Evolutionary conservation across 1,284 basidiomycete species (phyloP), one percentile per base, ranked within the genome.

Genomic region (Leccinum angustisporum): DNA sequence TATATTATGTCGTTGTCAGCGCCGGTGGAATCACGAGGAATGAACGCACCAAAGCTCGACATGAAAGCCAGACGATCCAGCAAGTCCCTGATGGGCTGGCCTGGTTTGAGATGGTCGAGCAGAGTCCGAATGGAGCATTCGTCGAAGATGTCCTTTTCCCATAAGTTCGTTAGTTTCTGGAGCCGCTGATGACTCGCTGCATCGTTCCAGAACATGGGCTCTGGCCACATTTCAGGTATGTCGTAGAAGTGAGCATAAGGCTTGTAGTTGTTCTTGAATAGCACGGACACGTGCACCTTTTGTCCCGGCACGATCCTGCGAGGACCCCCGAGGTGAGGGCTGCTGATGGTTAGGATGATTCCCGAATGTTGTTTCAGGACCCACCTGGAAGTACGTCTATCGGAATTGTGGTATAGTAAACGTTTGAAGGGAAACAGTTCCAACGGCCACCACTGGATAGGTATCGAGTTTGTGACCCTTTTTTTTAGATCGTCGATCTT

Each of bases 141-240:
- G n/a, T 73, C 72, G 13, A 73, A 75, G 18, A 75, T 65, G 18
- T 73, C 69, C 52, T 67, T 72, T 27, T 73, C 72, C 72, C 73
- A 76, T 9, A 60, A 21, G 31, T 61, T 52, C 1, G 68, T 58
- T 4, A 70, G 54, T 9, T 46, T 2, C 13, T 62, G 60, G 21
- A 73, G 70, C 4, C 64, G 65, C n/a, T 54, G 46, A 25, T 75
- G 70, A 43, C 65, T 71, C 13, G 50, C 57, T 5, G 57, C 58
- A 27, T 75, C 73, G 27, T 76, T 74, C 67, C 73, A 75, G 58
- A 74, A 72, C 66, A 73, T 68, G 1, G 66, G 60, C 7, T 68
- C 73, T 7, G 72, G 74, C 72, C 74, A 73, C 13, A 59, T 50
- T 18, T 64, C 62, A 4, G 63, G 54, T 13, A 61, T 65, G 33